A percentile compares a stretch with the other conserved stretches of the same genome.
phyloP scores from a whole-genome alignment of 2,329 filamentous ascomycete species.

The Colletotrichum costaricense region DNA sequence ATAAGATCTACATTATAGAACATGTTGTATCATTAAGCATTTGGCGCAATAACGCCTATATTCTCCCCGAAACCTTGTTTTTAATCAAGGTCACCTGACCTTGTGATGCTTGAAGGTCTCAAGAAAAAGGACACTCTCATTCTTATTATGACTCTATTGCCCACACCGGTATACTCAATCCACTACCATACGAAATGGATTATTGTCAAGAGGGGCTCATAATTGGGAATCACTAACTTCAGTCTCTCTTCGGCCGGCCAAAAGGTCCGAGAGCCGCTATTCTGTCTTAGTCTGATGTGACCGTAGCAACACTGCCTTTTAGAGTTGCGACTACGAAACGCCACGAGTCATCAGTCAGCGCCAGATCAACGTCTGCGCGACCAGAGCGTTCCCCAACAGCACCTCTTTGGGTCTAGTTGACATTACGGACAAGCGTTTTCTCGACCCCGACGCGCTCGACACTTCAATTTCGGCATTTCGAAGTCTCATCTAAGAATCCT shows the following conservation, averaged over 20 bases:
- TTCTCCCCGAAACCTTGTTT: not conserved
- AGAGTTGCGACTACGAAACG: slow-evolving; percentile 20
- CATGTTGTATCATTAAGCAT: not conserved
- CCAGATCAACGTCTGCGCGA: not conserved
- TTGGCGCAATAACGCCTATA: not conserved
- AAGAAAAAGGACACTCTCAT: not conserved
- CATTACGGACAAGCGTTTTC: not conserved
- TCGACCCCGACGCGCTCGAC: not conserved
- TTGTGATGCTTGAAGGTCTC: not conserved
- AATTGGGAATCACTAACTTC: not conserved
- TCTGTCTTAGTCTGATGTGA: not conserved
- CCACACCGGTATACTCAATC: no score
- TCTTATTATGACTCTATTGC: no score
- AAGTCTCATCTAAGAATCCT: not conserved
- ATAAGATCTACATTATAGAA: not conserved
- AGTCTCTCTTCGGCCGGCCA: not conserved
- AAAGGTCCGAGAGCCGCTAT: not conserved
- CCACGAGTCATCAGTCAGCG: slow-evolving; percentile 1
- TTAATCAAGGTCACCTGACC: not conserved
- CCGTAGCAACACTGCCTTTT: not conserved
- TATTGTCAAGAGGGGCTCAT: not conserved
- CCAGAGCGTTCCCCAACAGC: not conserved
- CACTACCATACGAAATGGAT: no score
- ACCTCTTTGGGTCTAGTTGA: not conserved
- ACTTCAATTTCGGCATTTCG: not conserved